Base-by-base conservation (phyloP, 495 filamentous ascomycete genomes). In the Xylaria bambusicola region DNA sequence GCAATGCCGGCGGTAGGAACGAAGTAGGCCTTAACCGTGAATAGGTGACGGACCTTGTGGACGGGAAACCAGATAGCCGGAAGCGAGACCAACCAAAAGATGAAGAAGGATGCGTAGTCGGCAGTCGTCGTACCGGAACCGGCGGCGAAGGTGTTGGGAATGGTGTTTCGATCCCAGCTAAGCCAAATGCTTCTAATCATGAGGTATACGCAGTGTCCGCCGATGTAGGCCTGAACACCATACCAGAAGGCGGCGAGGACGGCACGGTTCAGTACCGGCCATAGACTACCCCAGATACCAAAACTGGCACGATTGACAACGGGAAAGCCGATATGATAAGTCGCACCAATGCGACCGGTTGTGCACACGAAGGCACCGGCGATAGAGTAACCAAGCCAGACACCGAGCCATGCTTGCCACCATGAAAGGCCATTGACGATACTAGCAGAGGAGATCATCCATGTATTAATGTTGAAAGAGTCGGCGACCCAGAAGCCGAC, bases 381-480 rank as follows among this genome's bases (percentile, higher is more conserved):
- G 60, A 96, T 86, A 40, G 85, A 79, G 67, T 96, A 96, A 50
- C 92, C 92, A 23, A 91, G 77, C 89, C 88, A 92, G n/a, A 85
- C 81, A 69, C 91, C 94, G 12, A 97, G 77, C 93, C 92, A 97
- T 2, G 90, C 86, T 73, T 97, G 92, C 93, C 93, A 97, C 93
- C 93, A 97, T 4, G 91, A 90, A 46, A 97, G 78, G 6, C 92
- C 89, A 56, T 73, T 77, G 0, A 86, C 80, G 23, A 80, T 75
- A 68, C 96, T 93, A 76, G 87, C 88, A 4, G 90, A 88, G 12
- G 90, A 93, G 61, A 97, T 96, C 93, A 97, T 97, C 93, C 93
- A 97, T 15, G 93, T 97, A 73, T 97, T 97, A 72, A 97, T 95
- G 72, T 97, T 97, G 73, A 96, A 91, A 6, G 90, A 93, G 75